Base-by-base conservation (phyloP, 192 early-diverging fungal species). In the Coemansia sp. region DNA sequence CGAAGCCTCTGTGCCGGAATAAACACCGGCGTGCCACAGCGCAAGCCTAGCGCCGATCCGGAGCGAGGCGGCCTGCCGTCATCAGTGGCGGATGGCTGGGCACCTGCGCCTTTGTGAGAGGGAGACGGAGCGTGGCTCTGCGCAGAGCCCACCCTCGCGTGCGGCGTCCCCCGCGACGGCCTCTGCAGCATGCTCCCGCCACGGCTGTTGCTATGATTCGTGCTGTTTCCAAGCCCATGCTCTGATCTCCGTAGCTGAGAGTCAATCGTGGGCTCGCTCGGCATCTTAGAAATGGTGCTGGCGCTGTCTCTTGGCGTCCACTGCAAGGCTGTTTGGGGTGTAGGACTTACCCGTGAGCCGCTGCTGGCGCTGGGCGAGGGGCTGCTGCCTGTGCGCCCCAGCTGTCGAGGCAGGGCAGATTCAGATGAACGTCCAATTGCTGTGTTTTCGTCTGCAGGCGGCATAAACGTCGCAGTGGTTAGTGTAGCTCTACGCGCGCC, bases 1-100 rank as follows among this genome's bases (percentile, higher is more conserved):
- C 79, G 66, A 19, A 88, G 54, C 0, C 65, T 72, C 68, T 86
- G 84, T 24, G 82, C 81, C 5, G 86, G 85, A 4, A 91, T 85
- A 55, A 80, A 68, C 12, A 92, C 88, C n/a, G 84, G 71, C 25
- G 87, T 85, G 10, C 87, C 87, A 51, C 64, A 67, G 7, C 64
- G 61, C 47, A 80, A 58, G 12, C 57, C 67, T 25, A 54, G 48
- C 8, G 57, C 48, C 23, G 60, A 60, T 51, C 60, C 60, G 5
- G 56, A 28, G 52, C 60, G 58, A 32, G 18, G 51, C 3, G 48
- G 38, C 38, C 58, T 7, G 49, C 14, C 58, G 38, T 14, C n/a
- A 32, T 7, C 27, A n/a, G 38, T 44, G 12, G 38, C 4, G 12
- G 38, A 16, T 44, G 12, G 38, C 38, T 44, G 38, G 12, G 14